A percentile compares a stretch with the other conserved stretches of the same genome.
Evolutionary conservation across 2,329 filamentous ascomycete species (phyloP).

Genomic region (Xylaria digitata): DNA sequence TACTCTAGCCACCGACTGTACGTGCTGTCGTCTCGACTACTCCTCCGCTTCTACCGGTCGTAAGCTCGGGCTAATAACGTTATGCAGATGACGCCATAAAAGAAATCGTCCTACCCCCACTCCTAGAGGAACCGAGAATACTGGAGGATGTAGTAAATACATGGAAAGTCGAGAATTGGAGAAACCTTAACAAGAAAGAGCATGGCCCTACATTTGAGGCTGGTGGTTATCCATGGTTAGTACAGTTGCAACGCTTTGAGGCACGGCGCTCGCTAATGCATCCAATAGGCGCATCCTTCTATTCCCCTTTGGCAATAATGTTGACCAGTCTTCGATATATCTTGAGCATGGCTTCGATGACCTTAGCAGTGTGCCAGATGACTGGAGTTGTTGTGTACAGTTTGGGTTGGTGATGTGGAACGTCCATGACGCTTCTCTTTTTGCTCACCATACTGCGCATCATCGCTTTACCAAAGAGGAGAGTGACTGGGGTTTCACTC

Average conservation of each 20-base stretch:
- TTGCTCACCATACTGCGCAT: constrained; percentile 83
- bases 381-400: constrained; percentile 97
- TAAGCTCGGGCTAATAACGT: constrained; percentile 44
- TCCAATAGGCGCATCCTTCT: constrained; percentile 84
- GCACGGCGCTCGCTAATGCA: constrained; percentile 37
- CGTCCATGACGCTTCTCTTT: constrained; percentile 88
- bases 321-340: constrained; percentile 94
- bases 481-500: constrained; percentile 98
- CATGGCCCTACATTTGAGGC: constrained; percentile 90
- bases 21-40: constrained; percentile 45
- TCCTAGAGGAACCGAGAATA: constrained; percentile 80
- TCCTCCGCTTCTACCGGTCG: constrained; percentile 4
- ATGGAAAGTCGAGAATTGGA: constrained; percentile 91
- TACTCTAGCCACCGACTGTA: constrained; percentile 66
- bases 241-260: constrained; percentile 35
- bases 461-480: constrained; percentile 97
- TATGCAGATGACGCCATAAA: constrained; percentile 83
- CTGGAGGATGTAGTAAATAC: constrained; percentile 81
- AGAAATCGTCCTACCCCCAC: constrained; percentile 77
- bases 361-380: constrained; percentile 78
- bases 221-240: constrained; percentile 86
- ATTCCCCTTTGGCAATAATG: constrained; percentile 94
- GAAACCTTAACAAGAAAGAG: constrained; percentile 78
- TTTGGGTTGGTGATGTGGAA: constrained; percentile 97
- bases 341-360: constrained; percentile 92